Evolutionary conservation across 2,329 filamentous ascomycete genomes (phyloP).

Genomic region (Fusarium robinianum): DNA sequence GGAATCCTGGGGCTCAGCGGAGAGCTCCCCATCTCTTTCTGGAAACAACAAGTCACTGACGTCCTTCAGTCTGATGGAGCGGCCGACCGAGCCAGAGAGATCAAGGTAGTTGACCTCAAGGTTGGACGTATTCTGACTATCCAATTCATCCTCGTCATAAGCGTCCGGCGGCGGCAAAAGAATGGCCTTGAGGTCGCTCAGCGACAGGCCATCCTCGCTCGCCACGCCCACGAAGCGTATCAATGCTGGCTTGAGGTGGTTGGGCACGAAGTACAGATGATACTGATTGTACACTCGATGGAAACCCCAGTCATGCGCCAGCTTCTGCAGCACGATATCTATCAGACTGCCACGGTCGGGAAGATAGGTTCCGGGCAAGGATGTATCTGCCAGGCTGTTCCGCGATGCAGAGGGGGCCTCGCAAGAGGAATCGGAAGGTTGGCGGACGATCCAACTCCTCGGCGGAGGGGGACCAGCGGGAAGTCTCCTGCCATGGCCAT

Average conservation of each 20-base stretch:
- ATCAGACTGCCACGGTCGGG: conserved; percentile 55
- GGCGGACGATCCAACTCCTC: conserved; percentile 55
- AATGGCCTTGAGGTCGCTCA: conserved; percentile 55
- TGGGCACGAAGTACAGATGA: conserved; percentile 60
- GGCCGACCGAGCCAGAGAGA: conserved; percentile 56
- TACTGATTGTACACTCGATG: conserved; percentile 61
- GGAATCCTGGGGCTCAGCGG: conserved; percentile 50
- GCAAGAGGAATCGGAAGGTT: conserved; percentile 18
- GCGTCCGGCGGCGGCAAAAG: conserved; percentile 43
- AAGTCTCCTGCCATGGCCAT: conserved; percentile 53
- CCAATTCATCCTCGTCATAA: conserved; percentile 35
- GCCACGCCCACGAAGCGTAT: conserved; percentile 55
- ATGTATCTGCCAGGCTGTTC: conserved; percentile 29
- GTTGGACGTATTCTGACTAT: conserved; percentile 29
- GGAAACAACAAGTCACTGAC: conserved; percentile 57
- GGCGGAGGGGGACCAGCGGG: conserved; percentile 65
- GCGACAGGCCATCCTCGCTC: conserved; percentile 52
- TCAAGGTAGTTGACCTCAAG: conserved; percentile 57
- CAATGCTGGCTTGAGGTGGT: conserved; percentile 55
- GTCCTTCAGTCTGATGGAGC: conserved; percentile 56
- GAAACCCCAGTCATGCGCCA: conserved; percentile 60
- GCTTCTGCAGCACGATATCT: conserved; percentile 53
- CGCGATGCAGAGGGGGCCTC: conserved; percentile 25
- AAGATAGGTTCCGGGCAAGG: conserved; percentile 51
- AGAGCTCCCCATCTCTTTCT: conserved; percentile 22